Evolutionary conservation across 176 grass and related monocot species (phyloP), one percentile per base, ranked within the genome.

Genomic region (Phoenix dactylifera): DNA sequence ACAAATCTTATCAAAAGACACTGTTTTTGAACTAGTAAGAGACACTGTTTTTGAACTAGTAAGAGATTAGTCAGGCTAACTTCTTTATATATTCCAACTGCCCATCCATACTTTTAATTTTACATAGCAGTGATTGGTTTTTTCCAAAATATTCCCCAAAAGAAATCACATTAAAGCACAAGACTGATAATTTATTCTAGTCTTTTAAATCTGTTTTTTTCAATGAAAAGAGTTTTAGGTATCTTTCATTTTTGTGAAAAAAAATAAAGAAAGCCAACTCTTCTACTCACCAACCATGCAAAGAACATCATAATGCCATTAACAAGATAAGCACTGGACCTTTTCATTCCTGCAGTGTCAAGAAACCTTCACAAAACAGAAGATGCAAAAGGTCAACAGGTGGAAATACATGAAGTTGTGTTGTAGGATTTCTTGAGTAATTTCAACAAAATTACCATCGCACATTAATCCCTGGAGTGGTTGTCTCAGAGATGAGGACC

Each of bases 401-500:
- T 61, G 26, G 70, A 69, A 75, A 53, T 64, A 26, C 67, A 72
- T 24, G 53, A 55, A 62, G 52, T 55, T 68, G 57, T 3, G 59
- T 68, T 59, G 32, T 19, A 52, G 1, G 35, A 44, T 35, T 32
- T 20, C 25, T 18, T 29, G 55, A 76, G 71, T 55, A 19, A 74
- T 65, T 61, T 72, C 54, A 39, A 58, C 16, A 78, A 80, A 78
- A 7, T 75, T 87, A 98, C 93, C 93, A 98, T 81, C 93, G 83
- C 32, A 98, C 76, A 69, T 98, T 98, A 63, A 98, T 85, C 73
- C 80, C 93, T 67, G 93, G 93, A 26, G 93, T 98, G n/a, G 93
- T 98, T 63, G 71, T 72, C 86, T 98, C 93, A 71, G 93, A 98
- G 16, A 90, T 87, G 26, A 96, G 87, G 77, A 97, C 87, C 93